These are phyloP conservation scores for Apiospora malaysiana DNA, from an alignment of 2,329 filamentous ascomycete genomes.

Conservation along the genomic window DNA sequence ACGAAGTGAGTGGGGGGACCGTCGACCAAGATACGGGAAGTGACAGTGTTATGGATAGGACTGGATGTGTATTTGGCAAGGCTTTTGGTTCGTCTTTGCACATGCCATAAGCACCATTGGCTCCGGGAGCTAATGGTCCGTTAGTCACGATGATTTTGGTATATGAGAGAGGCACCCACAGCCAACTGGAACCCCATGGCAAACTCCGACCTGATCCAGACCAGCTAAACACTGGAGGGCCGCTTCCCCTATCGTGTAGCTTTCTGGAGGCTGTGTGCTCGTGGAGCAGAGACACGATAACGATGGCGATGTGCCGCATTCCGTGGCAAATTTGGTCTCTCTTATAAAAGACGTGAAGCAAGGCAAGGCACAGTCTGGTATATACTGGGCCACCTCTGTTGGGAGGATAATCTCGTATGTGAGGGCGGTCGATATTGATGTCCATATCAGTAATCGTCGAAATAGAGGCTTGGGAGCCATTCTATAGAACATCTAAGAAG, in stretches of 20 bases:
- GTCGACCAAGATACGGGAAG: slow-evolving; percentile 39
- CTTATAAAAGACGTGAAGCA: slow-evolving; percentile 69
- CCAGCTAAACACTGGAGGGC: slow-evolving; percentile 70
- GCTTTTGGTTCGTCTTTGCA: slow-evolving; percentile 59
- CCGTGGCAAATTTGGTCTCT: slow-evolving; percentile 59
- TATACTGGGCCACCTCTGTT: slow-evolving; percentile 33
- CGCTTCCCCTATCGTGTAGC: slow-evolving; percentile 75
- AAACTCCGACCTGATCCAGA: slow-evolving; percentile 55
- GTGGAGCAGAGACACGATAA: slow-evolving; percentile 69
- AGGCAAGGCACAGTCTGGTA: slow-evolving; percentile 38
- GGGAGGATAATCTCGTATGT: slow-evolving; percentile 32
- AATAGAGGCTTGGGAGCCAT: slow-evolving; percentile 39
- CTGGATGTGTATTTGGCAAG: slow-evolving; percentile 61
- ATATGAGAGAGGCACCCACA: slow-evolving; percentile 41
- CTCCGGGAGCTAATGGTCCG: slow-evolving; percentile 41
- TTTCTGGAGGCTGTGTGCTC: slow-evolving; percentile 59
- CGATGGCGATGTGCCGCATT: slow-evolving; percentile 57
- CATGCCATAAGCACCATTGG: slow-evolving; percentile 61
- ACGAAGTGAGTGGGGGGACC: not conserved
- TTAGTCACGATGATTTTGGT: not conserved
- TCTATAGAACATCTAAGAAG: slow-evolving; percentile 37
- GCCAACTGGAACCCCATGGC: slow-evolving; percentile 51
- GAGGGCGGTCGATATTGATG: slow-evolving; percentile 32
- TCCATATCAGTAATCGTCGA: slow-evolving; percentile 37
- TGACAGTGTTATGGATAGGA: slow-evolving; percentile 63